Evolutionary conservation across 768 basidiomycete genomes (phyloP), one percentile per base, ranked within the genome.

Genomic region (Thelephora aurantiotincta): DNA sequence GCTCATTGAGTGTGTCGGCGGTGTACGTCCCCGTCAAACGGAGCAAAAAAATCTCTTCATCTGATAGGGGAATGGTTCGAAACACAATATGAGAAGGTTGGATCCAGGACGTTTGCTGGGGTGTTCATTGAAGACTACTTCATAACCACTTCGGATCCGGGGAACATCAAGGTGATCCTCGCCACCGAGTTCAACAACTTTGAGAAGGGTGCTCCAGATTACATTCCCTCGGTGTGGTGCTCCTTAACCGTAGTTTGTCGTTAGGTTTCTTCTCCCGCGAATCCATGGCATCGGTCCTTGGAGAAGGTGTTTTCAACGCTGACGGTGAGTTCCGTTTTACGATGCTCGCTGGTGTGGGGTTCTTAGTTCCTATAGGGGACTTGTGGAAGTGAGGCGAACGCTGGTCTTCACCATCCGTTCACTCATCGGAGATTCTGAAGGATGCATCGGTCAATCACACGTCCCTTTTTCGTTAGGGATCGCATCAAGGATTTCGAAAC

Each of bases 401-500:
- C 16, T 16, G 12, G 11, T 37, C 14, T 13, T n/a, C 16, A 13
- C 51, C 44, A 16, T 23, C 12, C 1, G 35, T 6, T 22, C 33
- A 12, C 22, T 26, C 13, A n/a, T 3, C 30, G 2, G 18, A 50
- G 14, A 12, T 26, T 38, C 7, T 42, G 0, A 45, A 77, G 80
- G 55, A 73, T 80, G 54, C 80, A 83, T 57, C 75, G 81, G 9
- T 55, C 68, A 3, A 79, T 85, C 66, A 77, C 79, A 0, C 73
- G 82, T 0, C 82, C 82, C 0, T 83, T 84, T 65, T 84, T 86
- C 64, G 55, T 50, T 46, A 51, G 49, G 19, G 58, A 60, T 41
- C 51, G 58, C 18, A 58, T 60, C 43, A 45, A 51, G 2, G 52
- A 60, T 48, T 58, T 60, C 18, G 55, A 60, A 33, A 52, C 58